Percentiles rank a stretch among this genome's conserved stretches.
These are phyloP conservation scores for Fusarium sp. DNA, from an alignment of 2,329 filamentous ascomycete species.

Conservation along the genomic window DNA sequence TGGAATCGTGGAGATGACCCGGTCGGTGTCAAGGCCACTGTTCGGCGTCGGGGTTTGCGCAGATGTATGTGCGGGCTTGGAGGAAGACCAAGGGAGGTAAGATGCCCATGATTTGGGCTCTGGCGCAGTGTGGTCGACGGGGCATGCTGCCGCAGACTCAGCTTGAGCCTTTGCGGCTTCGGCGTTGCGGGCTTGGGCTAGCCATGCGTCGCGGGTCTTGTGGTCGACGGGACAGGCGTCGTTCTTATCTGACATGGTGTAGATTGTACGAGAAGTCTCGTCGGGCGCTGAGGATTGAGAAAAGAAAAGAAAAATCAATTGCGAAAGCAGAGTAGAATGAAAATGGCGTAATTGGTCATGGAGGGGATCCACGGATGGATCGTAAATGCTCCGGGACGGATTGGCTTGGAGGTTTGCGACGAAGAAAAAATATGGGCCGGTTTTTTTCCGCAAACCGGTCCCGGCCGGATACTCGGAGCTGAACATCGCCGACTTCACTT, in stretches of 20 bases:
- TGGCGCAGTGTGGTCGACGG: slow-evolving; percentile 52
- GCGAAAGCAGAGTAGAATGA: slow-evolving; percentile 5
- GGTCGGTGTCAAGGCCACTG: slow-evolving; percentile 70
- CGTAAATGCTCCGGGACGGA: slow-evolving; percentile 43
- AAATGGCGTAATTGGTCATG: slow-evolving; percentile 41
- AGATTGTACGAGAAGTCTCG: not conserved
- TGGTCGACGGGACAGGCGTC: slow-evolving; percentile 87
- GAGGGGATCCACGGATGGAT: slow-evolving; percentile 18
- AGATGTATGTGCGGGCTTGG: slow-evolving; percentile 42
- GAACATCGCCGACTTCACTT: slow-evolving; percentile 18
- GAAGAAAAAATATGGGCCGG: slow-evolving; percentile 40
- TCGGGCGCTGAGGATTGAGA: not conserved
- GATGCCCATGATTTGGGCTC: slow-evolving; percentile 59
- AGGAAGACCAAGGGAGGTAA: slow-evolving; percentile 58
- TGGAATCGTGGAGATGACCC: slow-evolving; percentile 85
- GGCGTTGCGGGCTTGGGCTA: slow-evolving; percentile 74
- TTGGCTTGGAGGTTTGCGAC: slow-evolving; percentile 37
- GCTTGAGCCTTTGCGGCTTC: slow-evolving; percentile 54
- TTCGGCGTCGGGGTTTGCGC: slow-evolving; percentile 22
- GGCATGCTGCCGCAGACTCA: slow-evolving; percentile 47
- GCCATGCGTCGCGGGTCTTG: slow-evolving; percentile 88
- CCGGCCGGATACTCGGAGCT: slow-evolving; percentile 13
- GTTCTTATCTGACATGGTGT: slow-evolving; percentile 49
- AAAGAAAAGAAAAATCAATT: slow-evolving; percentile 1
- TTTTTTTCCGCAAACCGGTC: slow-evolving; percentile 34